These are phyloP conservation scores for Echinochloa phyllopogon DNA, from an alignment of 176 grass and related monocot genomes.

Conservation along the genomic window DNA sequence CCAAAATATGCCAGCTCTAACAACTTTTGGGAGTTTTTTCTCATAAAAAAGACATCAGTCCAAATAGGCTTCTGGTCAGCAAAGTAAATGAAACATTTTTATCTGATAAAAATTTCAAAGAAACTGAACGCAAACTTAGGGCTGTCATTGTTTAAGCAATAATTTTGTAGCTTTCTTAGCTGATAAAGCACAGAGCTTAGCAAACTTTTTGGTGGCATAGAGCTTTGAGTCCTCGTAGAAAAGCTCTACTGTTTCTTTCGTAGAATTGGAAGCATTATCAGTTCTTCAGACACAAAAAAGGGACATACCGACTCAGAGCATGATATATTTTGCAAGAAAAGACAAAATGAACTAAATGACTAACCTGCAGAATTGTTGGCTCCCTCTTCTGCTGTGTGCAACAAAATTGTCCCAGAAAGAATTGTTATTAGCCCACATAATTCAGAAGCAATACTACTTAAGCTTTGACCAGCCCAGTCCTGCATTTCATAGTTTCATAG, in stretches of 20 bases:
- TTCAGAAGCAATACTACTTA: constrained; percentile 88
- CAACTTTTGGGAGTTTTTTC: not conserved
- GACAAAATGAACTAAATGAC: not conserved
- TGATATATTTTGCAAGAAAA: not conserved
- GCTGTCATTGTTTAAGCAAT: not conserved
- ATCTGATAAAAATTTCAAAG: not conserved
- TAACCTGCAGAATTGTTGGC: constrained; percentile 60
- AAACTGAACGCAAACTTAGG: not conserved
- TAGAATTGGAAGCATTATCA: not conserved
- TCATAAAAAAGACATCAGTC: not conserved
- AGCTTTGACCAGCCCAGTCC: constrained; percentile 85
- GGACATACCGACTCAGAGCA: not conserved
- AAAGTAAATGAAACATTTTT: not conserved
- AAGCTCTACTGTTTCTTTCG: not conserved
- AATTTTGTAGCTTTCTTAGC: not conserved
- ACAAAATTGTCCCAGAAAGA: constrained; percentile 86
- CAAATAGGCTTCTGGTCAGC: not conserved
- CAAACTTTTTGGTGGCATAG: not conserved
- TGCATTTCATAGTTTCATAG: constrained; percentile 42
- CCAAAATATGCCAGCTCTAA: not conserved
- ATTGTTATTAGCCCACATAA: constrained; percentile 89
- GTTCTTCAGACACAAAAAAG: not conserved
- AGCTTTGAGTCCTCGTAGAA: not conserved
- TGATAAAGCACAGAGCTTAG: not conserved
- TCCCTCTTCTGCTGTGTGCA: constrained; percentile 78